Base-by-base conservation (phyloP, 331 rosid genomes). In the Rhamnella rubrinervis region DNA sequence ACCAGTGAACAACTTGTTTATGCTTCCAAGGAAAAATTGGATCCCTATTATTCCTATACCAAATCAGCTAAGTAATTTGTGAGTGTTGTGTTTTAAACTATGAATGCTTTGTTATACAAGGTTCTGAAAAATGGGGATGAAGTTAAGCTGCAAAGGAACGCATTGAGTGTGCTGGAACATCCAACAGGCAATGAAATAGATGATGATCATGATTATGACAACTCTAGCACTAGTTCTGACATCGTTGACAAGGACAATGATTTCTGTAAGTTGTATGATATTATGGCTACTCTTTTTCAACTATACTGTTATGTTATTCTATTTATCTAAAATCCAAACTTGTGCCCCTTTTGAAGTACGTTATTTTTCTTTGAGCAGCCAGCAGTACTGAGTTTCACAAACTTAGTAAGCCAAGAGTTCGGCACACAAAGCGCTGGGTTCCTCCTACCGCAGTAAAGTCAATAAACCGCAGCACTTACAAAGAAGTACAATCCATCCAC, bases 101-200 rank as follows among this genome's bases (percentile, higher is more conserved):
- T 41, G 31, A 1, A 59, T 14, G 25, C 37, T 77, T 80, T 64
- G 12, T 11, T 57, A 37, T 64, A 26, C 59, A 61, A 87, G 93
- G 90, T 87, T 59, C 77, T 87, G 71, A 87, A 87, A 83, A 87
- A 87, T 67, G 93, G 93, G 58, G 85, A 76, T 49, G 93, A 87
- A 82, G 93, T 87, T 47, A 87, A 87, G 82, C 86, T 87, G 55
- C 93, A 87, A 74, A 83, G 93, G 77, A 87, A 87, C 57, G 93
- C 93, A 7, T 67, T 85, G 81, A 87, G 93, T 62, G 93, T 87
- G 79, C 85, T 85, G 72, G 93, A 87, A 70, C 88, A 85, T 72
- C 90, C 93, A 13, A 85, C 86, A 1, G 88, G 88, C 64, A 72
- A 87, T 59, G 88, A 84, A 52, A 79, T 71, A 55, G 84, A 82